These are phyloP conservation scores for Boletus rubescentipes DNA, from an alignment of 768 basidiomycete genomes.

Conservation along the genomic window DNA sequence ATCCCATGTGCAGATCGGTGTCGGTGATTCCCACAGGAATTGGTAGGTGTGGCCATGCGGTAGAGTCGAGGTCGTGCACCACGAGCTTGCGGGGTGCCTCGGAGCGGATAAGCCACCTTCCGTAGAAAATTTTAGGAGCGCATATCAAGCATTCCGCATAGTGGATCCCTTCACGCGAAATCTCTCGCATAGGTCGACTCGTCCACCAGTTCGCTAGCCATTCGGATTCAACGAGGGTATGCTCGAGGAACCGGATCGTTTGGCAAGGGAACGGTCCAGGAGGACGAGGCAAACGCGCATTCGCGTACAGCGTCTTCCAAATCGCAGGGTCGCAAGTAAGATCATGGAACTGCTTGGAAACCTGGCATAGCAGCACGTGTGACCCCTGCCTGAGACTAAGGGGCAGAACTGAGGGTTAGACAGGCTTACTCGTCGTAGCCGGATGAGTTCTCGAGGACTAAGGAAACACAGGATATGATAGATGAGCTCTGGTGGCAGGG, in stretches of 20 bases:
- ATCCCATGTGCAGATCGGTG: neutral
- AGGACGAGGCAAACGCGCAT: neutral
- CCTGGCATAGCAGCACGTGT: neutral
- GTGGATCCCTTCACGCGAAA: neutral
- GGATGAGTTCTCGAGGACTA: neutral
- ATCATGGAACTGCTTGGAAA: neutral
- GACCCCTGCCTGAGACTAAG: no score
- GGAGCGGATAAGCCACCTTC: neutral
- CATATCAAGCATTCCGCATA: no score
- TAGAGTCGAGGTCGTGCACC: neutral
- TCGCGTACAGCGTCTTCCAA: neutral
- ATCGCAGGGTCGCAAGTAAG: neutral
- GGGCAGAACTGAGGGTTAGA: no score
- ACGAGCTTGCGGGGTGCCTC: neutral
- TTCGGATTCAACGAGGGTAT: neutral
- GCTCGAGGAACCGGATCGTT: neutral
- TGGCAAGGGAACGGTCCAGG: neutral
- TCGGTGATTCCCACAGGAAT: neutral
- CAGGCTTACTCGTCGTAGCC: neutral
- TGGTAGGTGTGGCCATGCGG: neutral
- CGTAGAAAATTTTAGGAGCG: neutral
- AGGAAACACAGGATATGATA: neutral
- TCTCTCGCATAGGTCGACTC: neutral
- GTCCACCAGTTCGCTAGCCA: neutral
- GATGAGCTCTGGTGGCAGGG: neutral